Evolutionary conservation across 768 basidiomycete species (phyloP), one percentile per base, ranked within the genome.

Genomic region (Tylopilus vinaceipallidus): DNA sequence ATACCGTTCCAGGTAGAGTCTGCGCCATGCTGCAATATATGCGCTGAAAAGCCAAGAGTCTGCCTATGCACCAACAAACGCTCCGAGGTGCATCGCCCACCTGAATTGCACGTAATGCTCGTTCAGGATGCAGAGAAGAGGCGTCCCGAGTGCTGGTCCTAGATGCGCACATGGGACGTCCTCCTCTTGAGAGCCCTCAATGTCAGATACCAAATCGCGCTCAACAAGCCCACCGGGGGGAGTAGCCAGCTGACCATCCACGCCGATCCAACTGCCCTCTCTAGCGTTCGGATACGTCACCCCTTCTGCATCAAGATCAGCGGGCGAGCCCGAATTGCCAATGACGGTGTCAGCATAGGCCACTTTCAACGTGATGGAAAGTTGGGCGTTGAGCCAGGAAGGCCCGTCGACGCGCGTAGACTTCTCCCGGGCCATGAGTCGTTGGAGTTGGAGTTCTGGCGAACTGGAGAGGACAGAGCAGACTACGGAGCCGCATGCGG

Each of bases 251-350:
- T 78, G 14, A 86, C 23, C 45, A 77, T 61, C 84, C 85, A 86
- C 6, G 65, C 60, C 76, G 79, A 79, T 10, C 84, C 81, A 0
- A 70, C 75, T 16, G 75, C 71, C 32, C 69, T 72, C 42, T 77
- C 71, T 9, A 82, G 53, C 42, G 60, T 65, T 35, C 62, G 60
- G 9, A 83, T 52, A 64, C 87, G 51, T 47, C 68, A 50, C 53
- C 37, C 62, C 60, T 24, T 69, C 61, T 23, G 76, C 75, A 30
- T 84, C 74, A 11, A 97, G 73, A 50, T 94, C 91, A 27, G 76
- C 66, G 7, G 73, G 71, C 0, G 86, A 75, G 2, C 92, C 91
- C 6, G 90, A 91, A 66, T 98, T 98, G 70, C 98, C 94, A 29
- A 98, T 65, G 42, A 97, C 83, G 43, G 81, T 64, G 62, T 95